These are phyloP conservation scores for Phanerochaete carnosa DNA, from an alignment of 768 basidiomycete species.

Conservation along the genomic window DNA sequence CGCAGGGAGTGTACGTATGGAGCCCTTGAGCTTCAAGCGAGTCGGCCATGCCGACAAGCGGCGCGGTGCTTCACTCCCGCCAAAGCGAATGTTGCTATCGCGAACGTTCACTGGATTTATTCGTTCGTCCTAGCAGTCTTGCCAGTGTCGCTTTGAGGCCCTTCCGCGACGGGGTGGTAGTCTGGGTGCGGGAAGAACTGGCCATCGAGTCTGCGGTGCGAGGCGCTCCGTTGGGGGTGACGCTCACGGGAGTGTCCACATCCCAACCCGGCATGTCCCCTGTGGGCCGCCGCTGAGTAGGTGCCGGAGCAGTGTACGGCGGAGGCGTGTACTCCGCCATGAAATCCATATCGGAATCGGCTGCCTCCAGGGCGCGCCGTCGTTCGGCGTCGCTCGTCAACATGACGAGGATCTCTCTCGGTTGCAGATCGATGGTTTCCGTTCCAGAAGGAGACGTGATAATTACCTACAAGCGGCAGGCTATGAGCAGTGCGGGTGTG, in stretches of 20 bases:
- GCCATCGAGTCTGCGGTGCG: neutral
- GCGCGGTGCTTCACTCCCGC: no score
- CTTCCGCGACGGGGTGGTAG: neutral
- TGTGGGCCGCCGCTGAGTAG: neutral
- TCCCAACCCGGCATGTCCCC: neutral
- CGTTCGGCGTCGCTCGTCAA: conserved; percentile 70
- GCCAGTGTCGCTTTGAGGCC: neutral
- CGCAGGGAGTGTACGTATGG: no score
- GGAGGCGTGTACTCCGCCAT: neutral
- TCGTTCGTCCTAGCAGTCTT: neutral
- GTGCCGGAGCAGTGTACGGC: neutral
- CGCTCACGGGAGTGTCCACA: neutral
- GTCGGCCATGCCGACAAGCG: no score
- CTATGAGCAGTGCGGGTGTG: conserved; percentile 6
- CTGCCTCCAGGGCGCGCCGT: conserved; percentile 45
- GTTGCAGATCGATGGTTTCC: conserved; percentile 67
- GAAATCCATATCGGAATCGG: neutral
- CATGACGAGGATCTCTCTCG: conserved; percentile 61
- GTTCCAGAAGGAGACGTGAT: conserved; percentile 50
- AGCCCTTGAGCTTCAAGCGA: no score
- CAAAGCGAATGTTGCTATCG: no score
- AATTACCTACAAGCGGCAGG: conserved; percentile 35
- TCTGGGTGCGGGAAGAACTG: neutral
- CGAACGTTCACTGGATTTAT: neutral
- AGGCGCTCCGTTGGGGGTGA: neutral